These are phyloP conservation scores for Actinidia arguta DNA, from an alignment of 179 eudicot genomes.

Conservation along the genomic window DNA sequence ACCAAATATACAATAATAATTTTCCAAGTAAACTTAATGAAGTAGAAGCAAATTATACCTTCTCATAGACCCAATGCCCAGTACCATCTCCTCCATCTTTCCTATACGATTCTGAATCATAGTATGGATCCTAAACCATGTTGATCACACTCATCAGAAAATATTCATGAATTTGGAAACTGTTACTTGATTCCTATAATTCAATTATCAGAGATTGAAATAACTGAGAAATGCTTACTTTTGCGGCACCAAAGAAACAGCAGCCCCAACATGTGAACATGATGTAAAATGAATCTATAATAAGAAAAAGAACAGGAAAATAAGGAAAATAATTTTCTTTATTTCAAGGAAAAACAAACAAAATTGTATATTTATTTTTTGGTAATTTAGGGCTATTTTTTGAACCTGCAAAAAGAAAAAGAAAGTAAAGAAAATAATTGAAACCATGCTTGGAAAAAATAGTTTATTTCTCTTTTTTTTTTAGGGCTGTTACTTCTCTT, in stretches of 20 bases:
- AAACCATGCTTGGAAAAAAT: no score
- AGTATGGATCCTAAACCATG: conserved; percentile 73
- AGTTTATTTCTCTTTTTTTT: no score
- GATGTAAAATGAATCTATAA: conserved; percentile 68
- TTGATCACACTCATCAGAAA: background rate
- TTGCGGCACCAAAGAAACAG: conserved; percentile 84
- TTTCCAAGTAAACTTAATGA: background rate
- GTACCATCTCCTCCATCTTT: conserved; percentile 93
- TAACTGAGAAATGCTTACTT: conserved; percentile 46
- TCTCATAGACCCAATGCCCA: conserved; percentile 84
- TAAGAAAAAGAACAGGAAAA: background rate
- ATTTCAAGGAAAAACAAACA: background rate
- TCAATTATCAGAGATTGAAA: background rate
- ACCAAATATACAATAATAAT: background rate
- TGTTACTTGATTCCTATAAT: background rate
- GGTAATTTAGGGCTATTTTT: background rate
- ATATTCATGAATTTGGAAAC: background rate
- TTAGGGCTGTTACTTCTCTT: no score
- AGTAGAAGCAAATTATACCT: conserved; percentile 44
- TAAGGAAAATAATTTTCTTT: background rate
- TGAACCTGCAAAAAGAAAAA: background rate
- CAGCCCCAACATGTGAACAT: conserved; percentile 94
- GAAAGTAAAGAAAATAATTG: background rate
- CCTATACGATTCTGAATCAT: conserved; percentile 77
- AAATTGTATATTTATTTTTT: no score